Evolutionary conservation across 2,329 filamentous ascomycete genomes (phyloP).

Genomic region (Hypoxylon sp.): DNA sequence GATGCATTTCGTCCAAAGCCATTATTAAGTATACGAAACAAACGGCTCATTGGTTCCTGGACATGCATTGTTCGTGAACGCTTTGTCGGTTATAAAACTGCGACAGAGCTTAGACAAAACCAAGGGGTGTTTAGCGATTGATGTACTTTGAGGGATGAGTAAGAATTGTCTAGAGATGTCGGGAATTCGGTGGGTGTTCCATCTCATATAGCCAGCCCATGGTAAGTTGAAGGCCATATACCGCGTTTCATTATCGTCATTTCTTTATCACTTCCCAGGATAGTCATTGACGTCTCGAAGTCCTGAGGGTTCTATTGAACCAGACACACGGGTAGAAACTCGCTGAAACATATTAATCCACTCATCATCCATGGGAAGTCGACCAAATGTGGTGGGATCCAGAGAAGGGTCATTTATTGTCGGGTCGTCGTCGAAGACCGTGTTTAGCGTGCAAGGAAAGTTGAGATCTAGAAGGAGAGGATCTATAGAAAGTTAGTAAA

Average conservation of each 20-base stretch:
- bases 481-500: conserved; percentile 18
- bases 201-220: no score
- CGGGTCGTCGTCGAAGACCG: conserved; percentile 14
- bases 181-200: no score
- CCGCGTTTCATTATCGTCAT: no score
- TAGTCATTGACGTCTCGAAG: not conserved
- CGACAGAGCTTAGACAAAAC: not conserved
- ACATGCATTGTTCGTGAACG: not conserved
- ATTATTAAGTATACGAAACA: not conserved
- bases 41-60: not conserved
- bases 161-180: not conserved
- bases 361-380: conserved; percentile 14
- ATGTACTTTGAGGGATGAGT: not conserved
- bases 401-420: conserved; percentile 12
- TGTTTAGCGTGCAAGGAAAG: conserved; percentile 26
- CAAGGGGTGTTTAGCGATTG: not conserved
- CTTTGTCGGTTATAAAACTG: not conserved
- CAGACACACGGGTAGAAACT: conserved; percentile 11
- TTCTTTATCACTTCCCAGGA: no score
- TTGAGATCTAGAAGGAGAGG: conserved; percentile 31
- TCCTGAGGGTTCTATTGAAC: not conserved
- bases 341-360: conserved; percentile 31
- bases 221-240: no score
- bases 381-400: conserved; percentile 9
- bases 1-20: not conserved